phyloP scores from a whole-genome alignment of 257 asterid genomes.

The Anisodus tanguticus region DNA sequence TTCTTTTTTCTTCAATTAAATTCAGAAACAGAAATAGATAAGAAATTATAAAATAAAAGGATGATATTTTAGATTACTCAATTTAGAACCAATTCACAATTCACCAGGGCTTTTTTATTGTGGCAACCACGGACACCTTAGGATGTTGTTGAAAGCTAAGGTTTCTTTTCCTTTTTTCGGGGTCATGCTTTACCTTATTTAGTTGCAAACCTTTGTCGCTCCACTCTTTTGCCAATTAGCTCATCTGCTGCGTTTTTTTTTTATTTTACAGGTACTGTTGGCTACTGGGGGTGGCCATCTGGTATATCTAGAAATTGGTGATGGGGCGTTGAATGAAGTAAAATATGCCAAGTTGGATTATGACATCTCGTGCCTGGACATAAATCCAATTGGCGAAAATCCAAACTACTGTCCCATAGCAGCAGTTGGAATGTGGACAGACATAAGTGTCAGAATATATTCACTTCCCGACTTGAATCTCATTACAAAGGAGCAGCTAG shows the following conservation, averaged over 20 bases:
- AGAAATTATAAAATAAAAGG: background rate
- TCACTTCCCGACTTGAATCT: slow-evolving; percentile 93
- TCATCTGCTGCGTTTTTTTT: slow-evolving; percentile 25
- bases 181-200: background rate
- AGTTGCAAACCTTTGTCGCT: slow-evolving; percentile 5
- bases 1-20: background rate
- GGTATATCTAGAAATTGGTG: slow-evolving; percentile 94
- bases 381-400: slow-evolving; percentile 88
- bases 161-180: background rate
- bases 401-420: slow-evolving; percentile 81
- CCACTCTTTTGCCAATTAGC: slow-evolving; percentile 9
- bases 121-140: slow-evolving; percentile 1
- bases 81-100: slow-evolving; percentile 21
- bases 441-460: slow-evolving; percentile 69
- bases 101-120: background rate
- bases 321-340: slow-evolving; percentile 75
- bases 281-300: slow-evolving; percentile 98
- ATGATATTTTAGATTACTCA: background rate
- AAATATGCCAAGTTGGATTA: slow-evolving; percentile 79
- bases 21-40: background rate
- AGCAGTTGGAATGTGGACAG: slow-evolving; percentile 99
- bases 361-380: slow-evolving; percentile 95
- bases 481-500: slow-evolving; percentile 83
- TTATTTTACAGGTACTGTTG: slow-evolving; percentile 70
- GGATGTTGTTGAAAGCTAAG: background rate